Conservation (phyloP, 768 basidiomycete genomes). For the Hirschioporus abietinus region DNA sequence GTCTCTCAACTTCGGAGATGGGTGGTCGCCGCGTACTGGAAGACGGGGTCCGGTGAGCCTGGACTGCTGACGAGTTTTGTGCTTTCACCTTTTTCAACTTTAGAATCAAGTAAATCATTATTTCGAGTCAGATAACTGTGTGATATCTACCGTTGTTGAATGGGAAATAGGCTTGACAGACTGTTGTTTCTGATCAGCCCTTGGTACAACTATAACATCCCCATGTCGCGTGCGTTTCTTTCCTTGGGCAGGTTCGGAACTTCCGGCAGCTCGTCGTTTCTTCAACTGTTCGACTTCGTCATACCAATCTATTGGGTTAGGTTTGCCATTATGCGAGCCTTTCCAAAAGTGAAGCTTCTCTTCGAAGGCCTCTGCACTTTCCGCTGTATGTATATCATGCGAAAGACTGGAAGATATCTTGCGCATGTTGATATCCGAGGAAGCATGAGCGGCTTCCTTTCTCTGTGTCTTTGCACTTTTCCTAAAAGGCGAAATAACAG, state of each 20-base stretch:
- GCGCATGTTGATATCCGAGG: constrained; percentile 30
- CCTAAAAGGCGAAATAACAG: constrained; percentile 29
- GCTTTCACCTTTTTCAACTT: constrained; percentile 10
- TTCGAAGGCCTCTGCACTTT: constrained; percentile 38
- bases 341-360: constrained; percentile 32
- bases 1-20: constrained; percentile 18
- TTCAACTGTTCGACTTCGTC: constrained; percentile 2
- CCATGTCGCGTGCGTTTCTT: constrained; percentile 8
- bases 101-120: constrained; percentile 12
- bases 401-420: constrained; percentile 36
- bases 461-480: constrained; percentile 27
- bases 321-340: background rate
- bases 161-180: constrained; percentile 5
- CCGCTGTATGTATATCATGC: constrained; percentile 32
- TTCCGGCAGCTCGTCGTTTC: background rate
- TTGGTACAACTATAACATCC: constrained; percentile 7
- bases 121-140: constrained; percentile 17
- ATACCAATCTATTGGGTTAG: background rate
- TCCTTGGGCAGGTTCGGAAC: background rate
- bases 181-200: constrained; percentile 1
- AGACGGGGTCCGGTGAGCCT: constrained; percentile 12
- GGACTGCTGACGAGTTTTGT: constrained; percentile 13
- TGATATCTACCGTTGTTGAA: background rate
- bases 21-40: constrained; percentile 5
- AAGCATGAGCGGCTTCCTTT: constrained; percentile 19